These are phyloP conservation scores for Parasitella parasitica DNA, from an alignment of 371 early-diverging fungal species.

Conservation along the genomic window DNA sequence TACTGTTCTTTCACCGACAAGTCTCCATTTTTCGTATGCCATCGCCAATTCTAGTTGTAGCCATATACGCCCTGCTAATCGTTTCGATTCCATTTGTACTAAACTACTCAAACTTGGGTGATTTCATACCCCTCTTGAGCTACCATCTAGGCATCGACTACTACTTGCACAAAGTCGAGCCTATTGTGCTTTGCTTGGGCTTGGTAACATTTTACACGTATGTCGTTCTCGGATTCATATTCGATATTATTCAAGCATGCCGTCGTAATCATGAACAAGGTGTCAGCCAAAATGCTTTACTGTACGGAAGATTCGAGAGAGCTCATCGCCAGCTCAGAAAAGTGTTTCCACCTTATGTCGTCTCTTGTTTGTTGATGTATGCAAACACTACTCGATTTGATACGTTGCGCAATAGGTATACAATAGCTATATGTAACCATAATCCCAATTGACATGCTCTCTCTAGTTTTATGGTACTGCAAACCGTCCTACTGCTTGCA, in stretches of 20 bases:
- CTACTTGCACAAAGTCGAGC: neutral
- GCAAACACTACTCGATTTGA: conserved; percentile 27
- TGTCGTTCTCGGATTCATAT: neutral
- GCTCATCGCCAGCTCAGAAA: neutral
- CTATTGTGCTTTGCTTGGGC: conserved; percentile 2
- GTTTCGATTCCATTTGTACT: neutral
- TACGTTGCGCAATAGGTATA: conserved; percentile 19
- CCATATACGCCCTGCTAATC: neutral
- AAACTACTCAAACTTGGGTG: neutral
- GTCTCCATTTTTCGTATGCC: neutral
- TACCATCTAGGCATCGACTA: neutral
- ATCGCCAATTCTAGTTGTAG: neutral
- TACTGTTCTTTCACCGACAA: neutral
- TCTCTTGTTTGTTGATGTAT: conserved; percentile 18
- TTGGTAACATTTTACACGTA: conserved; percentile 6
- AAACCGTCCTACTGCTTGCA: conserved; percentile 8
- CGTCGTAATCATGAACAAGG: neutral
- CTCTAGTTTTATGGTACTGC: conserved; percentile 18
- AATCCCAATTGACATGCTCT: neutral
- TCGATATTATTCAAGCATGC: neutral
- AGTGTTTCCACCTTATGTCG: conserved; percentile 2
- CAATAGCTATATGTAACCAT: too few species aligned
- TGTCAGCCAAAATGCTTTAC: neutral
- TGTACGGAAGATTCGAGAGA: neutral
- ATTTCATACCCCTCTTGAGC: neutral